Evolutionary conservation across 116 monocot genomes (phyloP).

Genomic region (Posidonia oceanica): DNA sequence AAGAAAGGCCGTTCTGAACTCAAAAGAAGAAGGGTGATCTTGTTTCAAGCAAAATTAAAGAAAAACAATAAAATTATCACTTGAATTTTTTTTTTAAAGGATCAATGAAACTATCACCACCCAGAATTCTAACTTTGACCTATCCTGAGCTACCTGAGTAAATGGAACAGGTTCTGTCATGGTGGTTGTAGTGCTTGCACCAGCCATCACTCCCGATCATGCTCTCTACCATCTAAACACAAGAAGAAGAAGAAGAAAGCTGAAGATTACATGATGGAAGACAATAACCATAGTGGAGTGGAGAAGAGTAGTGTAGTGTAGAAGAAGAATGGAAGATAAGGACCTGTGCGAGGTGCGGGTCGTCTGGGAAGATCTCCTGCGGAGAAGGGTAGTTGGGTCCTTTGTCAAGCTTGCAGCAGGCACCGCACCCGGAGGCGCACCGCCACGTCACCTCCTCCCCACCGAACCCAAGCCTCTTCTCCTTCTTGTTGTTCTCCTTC

Average conservation of each 20-base stretch:
- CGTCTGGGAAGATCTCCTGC: slow-evolving; percentile 48
- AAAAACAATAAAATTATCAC: neutral
- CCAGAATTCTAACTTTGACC: too few species aligned
- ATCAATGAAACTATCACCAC: too few species aligned
- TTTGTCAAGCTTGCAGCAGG: slow-evolving; percentile 63
- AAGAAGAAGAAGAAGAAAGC: too few species aligned
- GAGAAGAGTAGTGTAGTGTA: too few species aligned
- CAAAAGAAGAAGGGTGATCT: neutral
- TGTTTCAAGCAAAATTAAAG: neutral
- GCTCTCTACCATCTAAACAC: slow-evolving; percentile 7
- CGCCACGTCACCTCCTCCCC: slow-evolving; percentile 12
- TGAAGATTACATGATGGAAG: too few species aligned
- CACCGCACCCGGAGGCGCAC: slow-evolving; percentile 43
- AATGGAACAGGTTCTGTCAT: slow-evolving; percentile 40
- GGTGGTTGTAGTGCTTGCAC: slow-evolving; percentile 40
- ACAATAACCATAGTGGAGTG: too few species aligned
- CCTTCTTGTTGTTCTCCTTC: neutral
- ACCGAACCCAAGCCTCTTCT: slow-evolving; percentile 3
- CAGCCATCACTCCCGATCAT: slow-evolving; percentile 33
- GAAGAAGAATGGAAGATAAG: neutral
- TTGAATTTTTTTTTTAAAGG: too few species aligned
- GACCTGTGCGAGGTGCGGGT: slow-evolving; percentile 29
- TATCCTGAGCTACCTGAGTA: slow-evolving; percentile 15
- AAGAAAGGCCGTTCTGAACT: slow-evolving; percentile 40
- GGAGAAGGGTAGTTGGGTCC: slow-evolving; percentile 48